Evolutionary conservation across 2,329 filamentous ascomycete species (phyloP).

Genomic region (Diaporthe australafricana): DNA sequence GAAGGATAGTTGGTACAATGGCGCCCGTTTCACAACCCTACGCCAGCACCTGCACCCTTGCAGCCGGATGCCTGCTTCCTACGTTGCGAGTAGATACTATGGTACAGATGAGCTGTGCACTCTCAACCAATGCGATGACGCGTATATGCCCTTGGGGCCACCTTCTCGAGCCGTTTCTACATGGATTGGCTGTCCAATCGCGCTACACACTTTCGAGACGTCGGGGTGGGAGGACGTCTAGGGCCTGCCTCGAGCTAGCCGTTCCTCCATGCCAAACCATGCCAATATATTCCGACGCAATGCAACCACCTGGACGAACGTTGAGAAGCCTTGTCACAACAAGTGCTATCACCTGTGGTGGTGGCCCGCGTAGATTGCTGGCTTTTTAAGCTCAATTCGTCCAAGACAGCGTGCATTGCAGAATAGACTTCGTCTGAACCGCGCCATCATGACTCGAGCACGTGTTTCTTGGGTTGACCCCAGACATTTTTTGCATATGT

Average conservation of each 20-base stretch:
- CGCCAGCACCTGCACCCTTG: background rate
- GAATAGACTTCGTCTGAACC: slow-evolving; percentile 21
- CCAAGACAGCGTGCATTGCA: background rate
- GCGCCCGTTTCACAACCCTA: background rate
- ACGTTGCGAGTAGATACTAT: background rate
- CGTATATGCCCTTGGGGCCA: background rate
- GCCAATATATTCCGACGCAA: slow-evolving; percentile 13
- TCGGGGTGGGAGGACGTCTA: background rate
- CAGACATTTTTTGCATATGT: background rate
- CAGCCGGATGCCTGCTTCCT: slow-evolving; percentile 22
- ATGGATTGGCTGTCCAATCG: background rate
- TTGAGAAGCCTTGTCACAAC: background rate
- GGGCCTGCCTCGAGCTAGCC: background rate
- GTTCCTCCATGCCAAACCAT: background rate
- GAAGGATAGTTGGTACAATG: background rate
- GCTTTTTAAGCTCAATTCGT: background rate
- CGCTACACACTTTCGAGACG: background rate
- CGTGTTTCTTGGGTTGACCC: background rate
- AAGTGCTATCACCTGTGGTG: background rate
- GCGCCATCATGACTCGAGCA: slow-evolving; percentile 23
- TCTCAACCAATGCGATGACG: background rate
- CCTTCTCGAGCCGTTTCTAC: background rate
- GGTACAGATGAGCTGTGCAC: background rate
- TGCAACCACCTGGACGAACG: slow-evolving; percentile 3
- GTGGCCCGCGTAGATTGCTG: too few relatives aligned